Evolutionary conservation across 805 yeast species (phyloP).

Genomic region (Metschnikowia henanensis): DNA sequence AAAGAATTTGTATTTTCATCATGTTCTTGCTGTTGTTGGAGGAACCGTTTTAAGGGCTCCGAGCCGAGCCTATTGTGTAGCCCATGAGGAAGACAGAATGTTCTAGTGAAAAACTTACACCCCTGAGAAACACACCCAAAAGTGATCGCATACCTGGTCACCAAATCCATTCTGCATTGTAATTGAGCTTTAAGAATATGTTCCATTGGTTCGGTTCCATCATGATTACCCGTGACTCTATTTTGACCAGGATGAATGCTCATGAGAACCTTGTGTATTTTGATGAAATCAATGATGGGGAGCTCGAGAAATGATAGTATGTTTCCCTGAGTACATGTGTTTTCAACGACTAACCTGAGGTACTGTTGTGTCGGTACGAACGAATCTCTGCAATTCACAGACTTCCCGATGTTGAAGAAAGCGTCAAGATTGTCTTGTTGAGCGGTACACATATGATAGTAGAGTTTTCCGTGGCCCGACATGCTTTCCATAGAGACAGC

Average conservation of each 20-base stretch:
- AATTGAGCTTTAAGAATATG: slow-evolving; percentile 45
- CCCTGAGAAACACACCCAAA: slow-evolving; percentile 69
- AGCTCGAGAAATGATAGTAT: slow-evolving; percentile 58
- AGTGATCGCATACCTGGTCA: slow-evolving; percentile 61
- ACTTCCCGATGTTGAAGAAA: slow-evolving; percentile 73
- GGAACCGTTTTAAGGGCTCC: slow-evolving; percentile 22
- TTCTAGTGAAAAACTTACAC: slow-evolving; percentile 56
- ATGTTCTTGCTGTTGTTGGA: slow-evolving; percentile 28
- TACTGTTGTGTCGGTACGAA: slow-evolving; percentile 83
- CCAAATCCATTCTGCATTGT: slow-evolving; percentile 57
- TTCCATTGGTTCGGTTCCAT: slow-evolving; percentile 19
- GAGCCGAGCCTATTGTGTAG: slow-evolving; percentile 30
- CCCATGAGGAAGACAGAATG: slow-evolving; percentile 32
- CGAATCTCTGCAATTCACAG: slow-evolving; percentile 78
- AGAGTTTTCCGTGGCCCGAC: slow-evolving; percentile 83
- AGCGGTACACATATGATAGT: slow-evolving; percentile 86
- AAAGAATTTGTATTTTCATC: slow-evolving; percentile 29
- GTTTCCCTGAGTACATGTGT: slow-evolving; percentile 65
- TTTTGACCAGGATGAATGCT: slow-evolving; percentile 39
- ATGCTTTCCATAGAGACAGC: slow-evolving; percentile 67
- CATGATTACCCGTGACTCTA: neutral
- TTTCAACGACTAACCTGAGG: slow-evolving; percentile 74
- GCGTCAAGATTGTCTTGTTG: slow-evolving; percentile 78
- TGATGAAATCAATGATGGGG: slow-evolving; percentile 60
- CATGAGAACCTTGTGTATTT: slow-evolving; percentile 66